Percentiles rank a stretch among this genome's conserved stretches.
These are phyloP conservation scores for Colletotrichum echinochloae DNA, from an alignment of 2,329 filamentous ascomycete genomes.

Conservation along the genomic window DNA sequence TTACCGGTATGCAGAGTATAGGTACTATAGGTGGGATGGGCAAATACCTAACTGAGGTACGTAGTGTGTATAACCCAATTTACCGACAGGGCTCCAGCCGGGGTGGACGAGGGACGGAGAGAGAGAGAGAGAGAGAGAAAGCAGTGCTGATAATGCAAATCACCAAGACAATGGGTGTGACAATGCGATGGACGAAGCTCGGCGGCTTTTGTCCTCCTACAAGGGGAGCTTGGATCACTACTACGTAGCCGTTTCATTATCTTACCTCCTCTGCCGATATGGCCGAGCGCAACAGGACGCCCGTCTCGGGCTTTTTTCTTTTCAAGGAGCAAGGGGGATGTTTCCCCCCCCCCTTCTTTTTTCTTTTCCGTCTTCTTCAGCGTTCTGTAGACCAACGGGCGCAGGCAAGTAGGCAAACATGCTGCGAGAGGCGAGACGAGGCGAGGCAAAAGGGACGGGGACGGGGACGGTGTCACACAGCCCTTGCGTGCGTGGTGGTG, in stretches of 20 bases:
- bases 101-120: no score
- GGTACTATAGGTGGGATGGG: background rate
- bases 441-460: no score
- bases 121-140: no score
- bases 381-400: constrained; percentile 16
- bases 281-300: background rate
- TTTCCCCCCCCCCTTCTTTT: no score
- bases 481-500: background rate
- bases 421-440: background rate
- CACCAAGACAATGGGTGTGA: constrained; percentile 31
- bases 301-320: background rate
- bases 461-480: constrained; percentile 4
- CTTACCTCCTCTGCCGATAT: background rate
- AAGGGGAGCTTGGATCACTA: no score
- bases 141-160: constrained; percentile 34
- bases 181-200: constrained; percentile 14
- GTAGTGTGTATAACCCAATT: constrained; percentile 24
- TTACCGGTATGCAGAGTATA: no score
- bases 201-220: no score
- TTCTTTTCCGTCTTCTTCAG: no score
- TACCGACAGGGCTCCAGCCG: constrained; percentile 29
- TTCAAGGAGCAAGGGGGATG: no score
- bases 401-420: background rate
- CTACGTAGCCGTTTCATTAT: no score
- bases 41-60: no score